Conservation (phyloP, 371 early-diverging fungal species). For the Basidiobolus heterosporus region DNA sequence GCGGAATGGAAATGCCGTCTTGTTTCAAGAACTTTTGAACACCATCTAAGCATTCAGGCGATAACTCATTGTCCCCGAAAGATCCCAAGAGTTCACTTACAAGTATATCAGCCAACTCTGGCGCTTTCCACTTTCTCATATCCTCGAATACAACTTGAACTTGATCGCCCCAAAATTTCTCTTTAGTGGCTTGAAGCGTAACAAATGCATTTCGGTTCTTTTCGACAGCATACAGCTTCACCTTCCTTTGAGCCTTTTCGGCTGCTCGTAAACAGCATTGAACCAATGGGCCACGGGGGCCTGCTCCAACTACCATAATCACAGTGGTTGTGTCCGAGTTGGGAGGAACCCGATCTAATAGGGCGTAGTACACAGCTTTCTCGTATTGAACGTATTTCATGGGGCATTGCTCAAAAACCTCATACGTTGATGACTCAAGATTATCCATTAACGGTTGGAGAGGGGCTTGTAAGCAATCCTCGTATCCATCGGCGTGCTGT, state of each 20-base stretch:
- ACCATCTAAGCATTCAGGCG: slow-evolving; percentile 91
- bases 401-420: slow-evolving; percentile 82
- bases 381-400: slow-evolving; percentile 85
- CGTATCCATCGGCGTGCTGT: slow-evolving; percentile 56
- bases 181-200: slow-evolving; percentile 63
- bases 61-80: slow-evolving; percentile 92
- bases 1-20: slow-evolving; percentile 81
- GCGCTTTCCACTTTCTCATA: slow-evolving; percentile 75
- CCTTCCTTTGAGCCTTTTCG: slow-evolving; percentile 33
- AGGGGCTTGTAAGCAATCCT: slow-evolving; percentile 77
- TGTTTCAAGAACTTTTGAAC: slow-evolving; percentile 70
- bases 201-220: slow-evolving; percentile 91
- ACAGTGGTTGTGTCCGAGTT: slow-evolving; percentile 26
- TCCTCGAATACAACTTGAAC: slow-evolving; percentile 74
- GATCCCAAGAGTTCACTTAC: slow-evolving; percentile 85
- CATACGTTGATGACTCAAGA: slow-evolving; percentile 79
- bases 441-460: slow-evolving; percentile 87
- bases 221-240: slow-evolving; percentile 72
- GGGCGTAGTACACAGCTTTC: slow-evolving; percentile 40
- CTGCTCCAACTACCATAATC: slow-evolving; percentile 76
- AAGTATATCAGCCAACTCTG: slow-evolving; percentile 66
- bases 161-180: slow-evolving; percentile 53
- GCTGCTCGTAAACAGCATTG: slow-evolving; percentile 69
- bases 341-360: slow-evolving; percentile 27
- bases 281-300: slow-evolving; percentile 56